Conservation (phyloP, 176 grass and related monocot genomes). For the Oryza australiensis region DNA sequence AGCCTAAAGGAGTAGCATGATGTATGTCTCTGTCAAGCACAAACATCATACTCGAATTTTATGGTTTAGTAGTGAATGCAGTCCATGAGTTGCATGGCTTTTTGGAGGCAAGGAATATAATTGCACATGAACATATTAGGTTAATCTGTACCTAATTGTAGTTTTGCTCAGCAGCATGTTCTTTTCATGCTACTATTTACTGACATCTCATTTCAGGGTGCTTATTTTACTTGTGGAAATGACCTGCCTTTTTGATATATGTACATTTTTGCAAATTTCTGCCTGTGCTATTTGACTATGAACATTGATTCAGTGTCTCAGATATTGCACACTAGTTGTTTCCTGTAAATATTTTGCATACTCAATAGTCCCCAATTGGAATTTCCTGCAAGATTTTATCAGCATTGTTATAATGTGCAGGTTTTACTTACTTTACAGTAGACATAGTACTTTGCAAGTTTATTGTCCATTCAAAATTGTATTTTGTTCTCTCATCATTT, state of each 20-base stretch:
- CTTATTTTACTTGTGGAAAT: neutral
- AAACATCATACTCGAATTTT: constrained; percentile 40
- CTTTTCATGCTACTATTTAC: neutral
- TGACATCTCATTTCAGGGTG: neutral
- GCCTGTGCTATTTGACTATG: neutral
- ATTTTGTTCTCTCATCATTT: neutral
- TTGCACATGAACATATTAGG: constrained; percentile 47
- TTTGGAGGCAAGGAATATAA: constrained; percentile 67
- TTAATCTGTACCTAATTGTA: constrained; percentile 14
- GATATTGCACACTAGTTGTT: neutral
- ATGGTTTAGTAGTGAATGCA: constrained; percentile 40
- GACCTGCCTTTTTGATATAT: neutral
- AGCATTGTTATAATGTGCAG: neutral
- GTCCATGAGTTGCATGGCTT: constrained; percentile 44
- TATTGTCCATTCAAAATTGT: neutral
- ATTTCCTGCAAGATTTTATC: neutral
- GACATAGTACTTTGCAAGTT: neutral
- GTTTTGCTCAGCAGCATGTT: neutral
- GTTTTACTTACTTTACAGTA: neutral
- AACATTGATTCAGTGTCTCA: neutral
- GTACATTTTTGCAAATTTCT: neutral
- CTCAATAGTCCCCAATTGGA: neutral
- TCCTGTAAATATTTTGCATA: neutral
- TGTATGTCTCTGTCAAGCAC: constrained; percentile 30
- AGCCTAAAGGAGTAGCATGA: constrained; percentile 28